Evolutionary conservation across 257 asterid species (phyloP), one percentile per base, ranked within the genome.

Genomic region (Primulina huaijiensis): DNA sequence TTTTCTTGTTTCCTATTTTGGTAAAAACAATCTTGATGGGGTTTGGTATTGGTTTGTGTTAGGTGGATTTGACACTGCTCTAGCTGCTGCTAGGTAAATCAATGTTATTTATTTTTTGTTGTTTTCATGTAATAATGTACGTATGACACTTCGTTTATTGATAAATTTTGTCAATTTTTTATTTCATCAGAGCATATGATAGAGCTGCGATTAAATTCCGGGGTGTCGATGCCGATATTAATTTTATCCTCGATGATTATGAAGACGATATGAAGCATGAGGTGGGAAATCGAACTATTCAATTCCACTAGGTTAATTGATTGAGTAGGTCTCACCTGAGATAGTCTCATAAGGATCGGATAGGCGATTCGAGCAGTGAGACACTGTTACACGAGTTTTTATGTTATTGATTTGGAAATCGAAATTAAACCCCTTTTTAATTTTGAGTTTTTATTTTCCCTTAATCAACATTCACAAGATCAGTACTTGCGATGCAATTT

Each of bases 11-110:
- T 69, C 31, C n/a, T 5, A 35, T 62, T 63, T 21, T 52, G 68
- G 71, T 55, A 14, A 3, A 52, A 38, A 0, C 4, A 2, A 19
- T 50, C 37, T 16, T 33, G 70, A 67, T 60, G 58, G 63, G 19
- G 12, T 64, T 43, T 29, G 30, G 19, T 43, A 6, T 61, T 31
- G 60, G 23, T 76, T 65, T 21, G 31, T 69, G 19, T 76, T 76
- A 92, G 98, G 97, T 75, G 97, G 97, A 73, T 92, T 92, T 81
- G 95, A 92, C 76, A 92, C 96, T 64, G 93, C 96, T 71, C 87
- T 82, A 68, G 82, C 89, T 31, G 97, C 97, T 1, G 96, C 96
- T 31, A 89, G 96, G 97, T 89, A 79, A 70, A 31, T 0, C 33
- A 31, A 50, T 35, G 20, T 1, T 17, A 52, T 7, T 27, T 2